These are phyloP conservation scores for Mortierella sp. DNA, from an alignment of 371 early-diverging fungal species.

Conservation along the genomic window DNA sequence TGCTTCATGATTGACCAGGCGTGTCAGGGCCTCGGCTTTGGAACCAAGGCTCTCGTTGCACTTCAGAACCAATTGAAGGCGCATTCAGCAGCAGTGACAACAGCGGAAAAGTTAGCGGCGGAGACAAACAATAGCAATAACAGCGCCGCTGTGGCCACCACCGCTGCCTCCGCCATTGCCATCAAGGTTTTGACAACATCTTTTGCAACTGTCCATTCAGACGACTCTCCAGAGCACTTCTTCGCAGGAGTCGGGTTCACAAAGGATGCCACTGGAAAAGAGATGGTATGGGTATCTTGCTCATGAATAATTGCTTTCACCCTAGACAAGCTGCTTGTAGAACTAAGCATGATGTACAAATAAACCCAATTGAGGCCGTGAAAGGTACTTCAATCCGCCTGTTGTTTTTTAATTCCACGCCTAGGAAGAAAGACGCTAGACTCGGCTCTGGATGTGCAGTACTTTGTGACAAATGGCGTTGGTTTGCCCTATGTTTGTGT, in stretches of 20 bases:
- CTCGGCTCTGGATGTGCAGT: neutral
- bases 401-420: neutral
- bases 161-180: neutral
- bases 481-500: neutral
- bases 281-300: conserved; percentile 22
- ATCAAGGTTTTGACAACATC: conserved; percentile 29
- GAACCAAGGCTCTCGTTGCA: conserved; percentile 32
- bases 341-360: neutral
- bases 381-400: neutral
- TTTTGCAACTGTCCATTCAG: conserved; percentile 26
- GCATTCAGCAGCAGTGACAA: neutral
- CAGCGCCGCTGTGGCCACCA: neutral
- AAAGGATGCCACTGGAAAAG: neutral
- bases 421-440: neutral
- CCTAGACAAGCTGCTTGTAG: neutral
- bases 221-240: conserved; percentile 54
- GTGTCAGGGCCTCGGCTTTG: conserved; percentile 53
- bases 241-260: conserved; percentile 30
- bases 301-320: neutral
- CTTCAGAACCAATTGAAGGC: conserved; percentile 22
- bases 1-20: conserved; percentile 49
- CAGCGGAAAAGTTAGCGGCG: neutral
- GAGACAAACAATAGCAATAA: neutral
- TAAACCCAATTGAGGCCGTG: neutral
- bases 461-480: conserved; percentile 5